Evolutionary conservation across 2,329 filamentous ascomycete genomes (phyloP), one percentile per base, ranked within the genome.

Genomic region (Scorias spongiosa): DNA sequence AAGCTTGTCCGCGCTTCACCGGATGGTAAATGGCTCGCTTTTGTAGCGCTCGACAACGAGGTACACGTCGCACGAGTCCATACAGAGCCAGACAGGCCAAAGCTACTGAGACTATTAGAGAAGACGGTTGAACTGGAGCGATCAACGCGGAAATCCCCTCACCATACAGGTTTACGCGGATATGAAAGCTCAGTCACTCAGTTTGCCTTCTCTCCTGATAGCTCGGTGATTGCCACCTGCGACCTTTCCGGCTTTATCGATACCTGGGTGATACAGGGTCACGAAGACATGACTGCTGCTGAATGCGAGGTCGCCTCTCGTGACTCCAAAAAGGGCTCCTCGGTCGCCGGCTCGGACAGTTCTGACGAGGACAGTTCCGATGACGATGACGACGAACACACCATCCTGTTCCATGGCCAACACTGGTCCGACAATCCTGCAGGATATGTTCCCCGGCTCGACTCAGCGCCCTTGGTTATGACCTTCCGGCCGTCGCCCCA

Each of bases 221-320:
- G 84, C 58, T 78, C 74, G 51, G 75, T 93, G 49, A 67, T 96
- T 40, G 87, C 82, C 8, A 76, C 80, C 28, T 80, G 81, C 40
- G 89, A 95, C 60, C 64, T 95, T 42, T 80, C 82, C 38, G 91
- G 91, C 38, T 86, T 80, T 61, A 70, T 96, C 29, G 88, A 96
- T 57, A 86, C 81, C 14, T 98, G 88, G 84, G 66, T 86, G 1
- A 64, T 93, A 44, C 72, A 76, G 56, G 73, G 73, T 32, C 61
- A 73, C 47, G 68, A 74, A 52, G 71, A 76, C 50, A 49, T 57
- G 2, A 65, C 63, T 11, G 64, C 68, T 17, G 58, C 63, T 32
- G 58, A 66, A 29, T 59, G 67, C 20, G 64, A 63, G 38, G 49
- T 47, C 26, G 46, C 57, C 8, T 50, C 53, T 44, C 47, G 54